Conservation (phyloP, 2,329 filamentous ascomycete genomes). For the Aspergillus versicolor region DNA sequence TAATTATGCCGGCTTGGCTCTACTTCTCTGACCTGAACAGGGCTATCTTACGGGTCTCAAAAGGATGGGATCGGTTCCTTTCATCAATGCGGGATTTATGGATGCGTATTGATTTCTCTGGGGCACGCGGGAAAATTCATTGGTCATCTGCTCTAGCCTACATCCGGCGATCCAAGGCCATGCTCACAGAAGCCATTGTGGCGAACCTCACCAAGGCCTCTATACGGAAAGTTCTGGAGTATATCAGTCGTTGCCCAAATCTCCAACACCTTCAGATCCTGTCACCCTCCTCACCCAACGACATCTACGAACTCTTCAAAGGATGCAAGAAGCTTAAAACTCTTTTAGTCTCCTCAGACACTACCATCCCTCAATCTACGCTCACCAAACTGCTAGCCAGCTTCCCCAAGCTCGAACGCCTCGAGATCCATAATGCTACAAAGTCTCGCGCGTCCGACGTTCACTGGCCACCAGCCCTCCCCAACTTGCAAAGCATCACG, state of each 20-base stretch:
- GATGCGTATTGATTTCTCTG: conserved; percentile 54
- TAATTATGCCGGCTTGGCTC: background rate
- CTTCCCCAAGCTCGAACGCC: conserved; percentile 29
- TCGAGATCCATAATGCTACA: conserved; percentile 25
- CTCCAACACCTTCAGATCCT: conserved; percentile 33
- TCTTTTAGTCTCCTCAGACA: conserved; percentile 26
- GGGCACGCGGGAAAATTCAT: conserved; percentile 44
- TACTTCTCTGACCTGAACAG: conserved; percentile 25
- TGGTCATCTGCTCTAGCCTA: conserved; percentile 35
- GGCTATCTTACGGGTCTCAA: conserved; percentile 54
- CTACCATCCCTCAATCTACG: conserved; percentile 24
- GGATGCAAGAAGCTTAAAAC: conserved; percentile 25
- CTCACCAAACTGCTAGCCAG: conserved; percentile 26
- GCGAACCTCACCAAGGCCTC: conserved; percentile 28
- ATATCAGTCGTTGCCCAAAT: conserved; percentile 35
- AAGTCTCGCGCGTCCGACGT: conserved; percentile 11
- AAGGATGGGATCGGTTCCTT: conserved; percentile 55
- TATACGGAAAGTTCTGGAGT: conserved; percentile 27
- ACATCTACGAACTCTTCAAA: conserved; percentile 28
- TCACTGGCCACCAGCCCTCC: conserved; percentile 27
- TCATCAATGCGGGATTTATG: conserved; percentile 49
- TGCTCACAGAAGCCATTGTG: conserved; percentile 33
- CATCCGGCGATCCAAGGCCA: conserved; percentile 34
- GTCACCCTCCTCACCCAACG: conserved; percentile 17
- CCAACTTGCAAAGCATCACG: conserved; percentile 32